These are phyloP conservation scores for Cunninghamia lanceolata DNA, from an alignment of 75 land plant genomes.

Conservation along the genomic window DNA sequence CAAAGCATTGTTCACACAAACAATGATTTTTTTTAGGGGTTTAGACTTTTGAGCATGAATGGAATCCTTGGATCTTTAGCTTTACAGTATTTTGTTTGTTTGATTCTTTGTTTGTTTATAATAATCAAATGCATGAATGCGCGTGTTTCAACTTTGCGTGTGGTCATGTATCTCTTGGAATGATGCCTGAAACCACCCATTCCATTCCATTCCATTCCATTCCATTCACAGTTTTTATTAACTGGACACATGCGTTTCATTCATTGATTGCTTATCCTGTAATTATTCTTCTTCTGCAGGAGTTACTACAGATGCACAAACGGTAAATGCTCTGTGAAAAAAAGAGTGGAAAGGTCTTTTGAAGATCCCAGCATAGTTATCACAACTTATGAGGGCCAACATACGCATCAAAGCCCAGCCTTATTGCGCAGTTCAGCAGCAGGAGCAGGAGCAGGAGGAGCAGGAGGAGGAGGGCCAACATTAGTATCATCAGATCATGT, in stretches of 20 bases:
- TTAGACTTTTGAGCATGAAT: background rate
- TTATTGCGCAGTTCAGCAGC: constrained; percentile 32
- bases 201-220: too few species aligned
- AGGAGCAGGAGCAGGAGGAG: background rate
- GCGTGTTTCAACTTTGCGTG: background rate
- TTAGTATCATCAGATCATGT: background rate
- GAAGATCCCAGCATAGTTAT: constrained; percentile 76
- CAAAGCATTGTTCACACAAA: too few species aligned
- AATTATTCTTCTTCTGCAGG: constrained; percentile 27
- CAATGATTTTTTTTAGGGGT: background rate
- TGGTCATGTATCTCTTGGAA: background rate
- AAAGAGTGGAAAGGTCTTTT: constrained; percentile 83
- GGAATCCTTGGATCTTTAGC: constrained; percentile 2
- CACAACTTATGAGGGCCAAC: constrained; percentile 88
- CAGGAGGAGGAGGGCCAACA: background rate
- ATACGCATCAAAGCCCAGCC: constrained; percentile 76
- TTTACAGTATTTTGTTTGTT: background rate
- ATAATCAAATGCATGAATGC: background rate
- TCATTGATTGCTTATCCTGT: background rate
- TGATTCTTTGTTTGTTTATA: background rate
- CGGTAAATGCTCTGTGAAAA: constrained; percentile 80
- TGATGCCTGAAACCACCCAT: background rate
- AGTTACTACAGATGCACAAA: constrained; percentile 95
- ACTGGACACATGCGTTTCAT: background rate
- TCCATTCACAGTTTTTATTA: too few species aligned